Percentiles rank a stretch among this genome's conserved stretches.
Conservation (phyloP, 345 rosid species). For the Corymbia maculata region DNA sequence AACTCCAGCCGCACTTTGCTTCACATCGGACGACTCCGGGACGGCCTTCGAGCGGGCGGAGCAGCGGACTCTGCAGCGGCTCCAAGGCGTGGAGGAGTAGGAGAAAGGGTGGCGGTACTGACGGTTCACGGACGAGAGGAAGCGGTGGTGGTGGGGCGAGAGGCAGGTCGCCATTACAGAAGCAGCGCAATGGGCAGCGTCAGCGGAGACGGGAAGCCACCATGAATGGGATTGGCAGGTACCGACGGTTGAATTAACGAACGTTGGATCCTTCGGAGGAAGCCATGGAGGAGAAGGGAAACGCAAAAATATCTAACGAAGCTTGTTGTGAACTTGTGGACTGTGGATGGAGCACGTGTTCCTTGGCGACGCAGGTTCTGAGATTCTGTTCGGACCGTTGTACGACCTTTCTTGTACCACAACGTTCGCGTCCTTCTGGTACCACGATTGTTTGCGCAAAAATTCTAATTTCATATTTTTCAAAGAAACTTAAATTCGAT, state of each 20-base stretch:
- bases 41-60: constrained; percentile 9
- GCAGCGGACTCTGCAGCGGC: not conserved
- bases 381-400: not conserved
- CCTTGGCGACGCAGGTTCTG: not conserved
- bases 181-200: not conserved
- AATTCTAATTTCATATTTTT: not conserved
- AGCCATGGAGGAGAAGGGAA: not conserved
- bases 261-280: not conserved
- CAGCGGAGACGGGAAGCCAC: not conserved
- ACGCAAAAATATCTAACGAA: not conserved
- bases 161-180: not conserved
- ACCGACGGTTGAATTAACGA: not conserved
- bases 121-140: not conserved
- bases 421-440: not conserved
- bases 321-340: not conserved
- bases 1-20: constrained; percentile 9
- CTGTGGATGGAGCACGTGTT: not conserved
- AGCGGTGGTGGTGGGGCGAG: not conserved
- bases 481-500: not conserved
- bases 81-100: not conserved
- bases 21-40: constrained; percentile 20
- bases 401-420: not conserved
- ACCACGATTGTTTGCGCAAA: not conserved
- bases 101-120: not conserved
- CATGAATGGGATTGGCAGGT: not conserved